Conservation (phyloP, 2,329 filamentous ascomycete genomes). For the Penicillium glabrum region DNA sequence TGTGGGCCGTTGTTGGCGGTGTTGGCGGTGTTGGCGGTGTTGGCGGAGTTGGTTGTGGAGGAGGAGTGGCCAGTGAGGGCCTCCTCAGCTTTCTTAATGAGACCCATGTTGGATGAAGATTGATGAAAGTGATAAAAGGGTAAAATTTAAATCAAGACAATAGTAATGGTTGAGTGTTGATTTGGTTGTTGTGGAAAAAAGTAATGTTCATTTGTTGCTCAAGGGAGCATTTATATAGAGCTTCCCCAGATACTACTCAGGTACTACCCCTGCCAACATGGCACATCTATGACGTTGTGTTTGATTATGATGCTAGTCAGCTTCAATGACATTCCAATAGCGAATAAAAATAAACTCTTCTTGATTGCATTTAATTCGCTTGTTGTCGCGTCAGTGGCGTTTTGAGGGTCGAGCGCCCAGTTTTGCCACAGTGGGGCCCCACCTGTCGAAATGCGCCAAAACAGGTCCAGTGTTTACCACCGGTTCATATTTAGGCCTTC, state of each 20-base stretch:
- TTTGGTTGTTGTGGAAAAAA: not conserved
- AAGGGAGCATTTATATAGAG: not conserved
- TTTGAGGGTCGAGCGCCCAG: not conserved
- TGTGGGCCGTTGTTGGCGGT: too few relatives aligned
- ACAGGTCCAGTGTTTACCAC: not conserved
- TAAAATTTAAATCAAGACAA: not conserved
- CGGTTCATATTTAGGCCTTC: not conserved
- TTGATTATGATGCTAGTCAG: not conserved
- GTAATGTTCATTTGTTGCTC: not conserved
- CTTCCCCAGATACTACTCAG: not conserved
- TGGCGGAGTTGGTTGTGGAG: not conserved
- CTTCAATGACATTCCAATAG: too few relatives aligned
- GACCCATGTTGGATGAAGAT: constrained; percentile 1
- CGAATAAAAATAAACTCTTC: not conserved
- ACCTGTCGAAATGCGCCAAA: not conserved
- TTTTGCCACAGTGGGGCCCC: not conserved
- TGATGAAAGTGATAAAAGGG: not conserved
- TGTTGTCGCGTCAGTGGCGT: not conserved
- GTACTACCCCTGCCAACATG: not conserved
- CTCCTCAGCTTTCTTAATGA: constrained; percentile 3
- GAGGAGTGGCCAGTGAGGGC: not conserved
- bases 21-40: not conserved
- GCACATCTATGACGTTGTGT: not conserved
- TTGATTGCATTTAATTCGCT: not conserved
- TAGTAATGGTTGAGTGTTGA: not conserved